These are phyloP conservation scores for Candida xiaguanensis DNA, from an alignment of 805 yeast species.

Conservation along the genomic window DNA sequence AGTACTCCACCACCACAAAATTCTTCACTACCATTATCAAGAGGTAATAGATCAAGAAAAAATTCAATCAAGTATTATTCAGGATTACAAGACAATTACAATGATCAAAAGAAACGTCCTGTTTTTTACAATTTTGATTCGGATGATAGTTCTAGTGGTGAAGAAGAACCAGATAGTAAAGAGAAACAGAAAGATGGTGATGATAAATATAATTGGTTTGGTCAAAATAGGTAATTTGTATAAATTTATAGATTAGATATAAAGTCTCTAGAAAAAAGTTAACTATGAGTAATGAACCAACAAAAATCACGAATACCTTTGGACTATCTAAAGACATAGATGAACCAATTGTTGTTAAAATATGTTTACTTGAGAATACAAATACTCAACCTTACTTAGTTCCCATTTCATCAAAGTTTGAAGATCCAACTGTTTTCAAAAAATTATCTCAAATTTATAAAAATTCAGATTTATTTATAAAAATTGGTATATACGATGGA, in stretches of 20 bases:
- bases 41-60: slow-evolving; percentile 16
- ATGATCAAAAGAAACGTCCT: slow-evolving; percentile 12
- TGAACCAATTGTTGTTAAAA: slow-evolving; percentile 29
- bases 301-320: slow-evolving; percentile 24
- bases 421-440: slow-evolving; percentile 32
- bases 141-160: slow-evolving; percentile 12
- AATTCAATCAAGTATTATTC: slow-evolving; percentile 32
- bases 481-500: slow-evolving; percentile 30
- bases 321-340: slow-evolving; percentile 38
- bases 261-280: not conserved
- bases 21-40: slow-evolving; percentile 1
- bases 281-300: slow-evolving; percentile 6
- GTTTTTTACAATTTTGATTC: slow-evolving; percentile 30
- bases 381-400: slow-evolving; percentile 14
- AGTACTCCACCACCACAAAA: slow-evolving; percentile 1
- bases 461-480: slow-evolving; percentile 34
- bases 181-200: slow-evolving; percentile 7
- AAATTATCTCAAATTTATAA: slow-evolving; percentile 25
- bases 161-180: slow-evolving; percentile 12
- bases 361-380: slow-evolving; percentile 24
- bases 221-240: slow-evolving; percentile 24
- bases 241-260: slow-evolving; percentile 1
- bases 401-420: slow-evolving; percentile 30
- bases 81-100: slow-evolving; percentile 9
- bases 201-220: slow-evolving; percentile 35